Percentiles rank a stretch among this genome's conserved stretches.
These are phyloP conservation scores for Salisapilia sapeloensis DNA, from an alignment of 352 stramenopile genomes.

Conservation along the genomic window DNA sequence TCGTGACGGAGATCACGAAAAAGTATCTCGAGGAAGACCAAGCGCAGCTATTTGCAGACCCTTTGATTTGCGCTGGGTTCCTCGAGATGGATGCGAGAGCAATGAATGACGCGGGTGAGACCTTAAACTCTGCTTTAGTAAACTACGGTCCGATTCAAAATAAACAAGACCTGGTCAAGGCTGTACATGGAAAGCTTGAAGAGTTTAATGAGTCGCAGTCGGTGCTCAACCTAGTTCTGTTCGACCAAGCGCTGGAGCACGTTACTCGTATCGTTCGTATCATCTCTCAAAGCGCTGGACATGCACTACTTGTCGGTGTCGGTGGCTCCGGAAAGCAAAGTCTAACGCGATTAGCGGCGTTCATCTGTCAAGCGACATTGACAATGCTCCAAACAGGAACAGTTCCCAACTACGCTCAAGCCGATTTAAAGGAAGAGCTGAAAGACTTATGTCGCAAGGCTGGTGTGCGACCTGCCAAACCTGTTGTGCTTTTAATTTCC, in stretches of 20 bases:
- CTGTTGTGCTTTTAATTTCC: conserved; percentile 79
- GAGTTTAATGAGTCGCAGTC: conserved; percentile 88
- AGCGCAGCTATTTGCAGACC: conserved; percentile 41
- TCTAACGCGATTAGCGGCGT: conserved; percentile 75
- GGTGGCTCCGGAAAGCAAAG: conserved; percentile 83
- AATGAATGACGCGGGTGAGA: background rate
- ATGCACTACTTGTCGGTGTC: conserved; percentile 77
- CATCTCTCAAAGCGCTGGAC: conserved; percentile 45
- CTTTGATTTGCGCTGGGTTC: conserved; percentile 63
- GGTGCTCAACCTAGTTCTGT: conserved; percentile 87
- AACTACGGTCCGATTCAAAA: conserved; percentile 36
- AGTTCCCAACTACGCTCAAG: conserved; percentile 38
- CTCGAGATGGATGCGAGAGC: too few species aligned
- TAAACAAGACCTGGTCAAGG: conserved; percentile 24
- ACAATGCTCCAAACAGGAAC: conserved; percentile 40
- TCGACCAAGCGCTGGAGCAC: conserved; percentile 84
- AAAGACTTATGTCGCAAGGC: conserved; percentile 82
- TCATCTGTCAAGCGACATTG: conserved; percentile 68
- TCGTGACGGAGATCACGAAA: conserved; percentile 74
- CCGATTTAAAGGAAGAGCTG: conserved; percentile 77
- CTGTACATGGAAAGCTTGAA: conserved; percentile 42
- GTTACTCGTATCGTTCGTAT: conserved; percentile 80
- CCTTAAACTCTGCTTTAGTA: conserved; percentile 1
- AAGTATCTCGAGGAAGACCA: conserved; percentile 77
- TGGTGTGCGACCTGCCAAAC: conserved; percentile 68